Base-by-base conservation (phyloP, 108 stramenopile genomes). In the Schizochytrium sp. region DNA sequence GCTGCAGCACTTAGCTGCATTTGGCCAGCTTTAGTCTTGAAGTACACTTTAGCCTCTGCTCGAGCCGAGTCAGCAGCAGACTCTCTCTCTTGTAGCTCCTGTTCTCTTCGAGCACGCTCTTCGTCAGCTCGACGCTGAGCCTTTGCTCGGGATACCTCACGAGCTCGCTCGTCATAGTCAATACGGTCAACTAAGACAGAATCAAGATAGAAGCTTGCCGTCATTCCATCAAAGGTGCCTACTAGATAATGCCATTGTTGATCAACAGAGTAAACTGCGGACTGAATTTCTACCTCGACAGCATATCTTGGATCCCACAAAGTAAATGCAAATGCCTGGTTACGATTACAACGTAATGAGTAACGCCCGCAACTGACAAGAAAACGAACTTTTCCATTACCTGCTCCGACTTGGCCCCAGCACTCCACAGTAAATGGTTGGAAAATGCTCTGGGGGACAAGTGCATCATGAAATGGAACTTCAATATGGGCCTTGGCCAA, bases 1-100 rank as follows among this genome's bases (percentile, higher is more conserved):
- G 93, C 92, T 7, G 91, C 92, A 3, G 58, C 46, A 5, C 61
- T 57, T 44, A 93, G 17, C 44, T 87, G 58, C 42, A 61, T 57
- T 87, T 89, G 57, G 50, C 93, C 93, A 55, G 90, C 92, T 55
- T 91, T 91, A 5, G 91, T 91, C 47, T 87, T 92, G 83, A 92
- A 89, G 89, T 88, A 93, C 42, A 42, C 57, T 12, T 56, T 50
- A 4, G 92, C 56, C 89, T 93, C 72, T 38, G 88, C 90, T 56
- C 92, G 89, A 17, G 92, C 87, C n/a, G 42, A 42, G 50, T 4
- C 90, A 83, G 92, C 76, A 76, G 90, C 56, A 56, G 47, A 3
- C 28, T 56, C 90, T 28, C 90, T 55, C 64, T 58, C 88, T 8
- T 12, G 69, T 17, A 55, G 38, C 42, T 90, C 92, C 2, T 47